Evolutionary conservation across 1,284 basidiomycete genomes (phyloP).

Genomic region (Marasmius fiardii): DNA sequence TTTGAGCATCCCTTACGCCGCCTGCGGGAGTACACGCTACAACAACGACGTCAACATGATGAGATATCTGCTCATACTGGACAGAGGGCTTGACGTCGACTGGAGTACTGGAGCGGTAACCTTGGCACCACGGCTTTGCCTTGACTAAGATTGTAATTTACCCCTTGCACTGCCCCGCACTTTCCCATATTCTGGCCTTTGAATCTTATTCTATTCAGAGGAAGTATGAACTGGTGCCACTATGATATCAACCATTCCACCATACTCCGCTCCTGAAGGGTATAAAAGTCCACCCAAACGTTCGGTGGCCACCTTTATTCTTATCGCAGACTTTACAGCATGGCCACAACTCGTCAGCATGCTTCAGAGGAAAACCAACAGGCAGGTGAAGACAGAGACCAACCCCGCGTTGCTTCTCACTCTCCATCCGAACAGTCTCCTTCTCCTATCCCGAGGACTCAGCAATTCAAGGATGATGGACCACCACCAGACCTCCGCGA

Average conservation of each 20-base stretch:
- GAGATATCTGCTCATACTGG: too few relatives aligned
- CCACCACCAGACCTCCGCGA: background rate
- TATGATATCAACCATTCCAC: background rate
- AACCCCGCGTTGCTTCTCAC: background rate
- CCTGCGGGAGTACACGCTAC: too few relatives aligned
- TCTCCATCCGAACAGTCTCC: background rate
- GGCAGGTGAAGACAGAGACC: background rate
- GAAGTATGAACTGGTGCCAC: background rate
- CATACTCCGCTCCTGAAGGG: background rate
- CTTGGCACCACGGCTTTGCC: too few relatives aligned
- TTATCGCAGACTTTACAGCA: background rate
- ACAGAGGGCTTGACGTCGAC: too few relatives aligned
- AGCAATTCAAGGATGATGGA: background rate
- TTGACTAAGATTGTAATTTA: too few relatives aligned
- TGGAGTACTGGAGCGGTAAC: too few relatives aligned
- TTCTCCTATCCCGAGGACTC: background rate
- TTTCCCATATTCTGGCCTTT: too few relatives aligned
- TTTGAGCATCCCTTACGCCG: too few relatives aligned
- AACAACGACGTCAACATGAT: too few relatives aligned
- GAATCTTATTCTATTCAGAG: too few relatives aligned
- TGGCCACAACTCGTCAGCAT: background rate
- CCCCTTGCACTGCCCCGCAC: too few relatives aligned
- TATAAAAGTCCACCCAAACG: background rate
- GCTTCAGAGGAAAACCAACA: background rate
- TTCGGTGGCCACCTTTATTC: background rate